Conservation (phyloP, 257 asterid species). For the Petunia secreta region DNA sequence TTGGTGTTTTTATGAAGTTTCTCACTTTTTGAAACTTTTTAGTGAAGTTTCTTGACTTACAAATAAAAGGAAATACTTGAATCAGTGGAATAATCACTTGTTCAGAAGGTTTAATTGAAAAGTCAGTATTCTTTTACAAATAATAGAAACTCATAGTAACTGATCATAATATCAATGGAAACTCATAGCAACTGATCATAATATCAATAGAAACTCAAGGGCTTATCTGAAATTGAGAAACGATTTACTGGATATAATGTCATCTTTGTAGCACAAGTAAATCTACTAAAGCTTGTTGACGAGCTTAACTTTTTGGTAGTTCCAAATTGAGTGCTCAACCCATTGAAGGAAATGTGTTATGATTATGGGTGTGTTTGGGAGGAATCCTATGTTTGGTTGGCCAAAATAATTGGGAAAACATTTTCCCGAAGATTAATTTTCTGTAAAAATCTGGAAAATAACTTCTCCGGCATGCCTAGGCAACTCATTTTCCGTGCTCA, state of each 20-base stretch:
- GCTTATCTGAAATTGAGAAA: slow-evolving; percentile 8
- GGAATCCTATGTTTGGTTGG: no score
- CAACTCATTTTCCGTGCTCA: no score
- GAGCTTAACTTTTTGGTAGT: slow-evolving; percentile 1
- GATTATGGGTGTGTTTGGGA: neutral
- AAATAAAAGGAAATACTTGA: neutral
- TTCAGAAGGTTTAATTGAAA: neutral
- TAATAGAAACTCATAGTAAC: slow-evolving; percentile 2
- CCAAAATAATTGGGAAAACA: no score
- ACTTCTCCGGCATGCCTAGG: no score
- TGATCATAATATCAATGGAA: neutral
- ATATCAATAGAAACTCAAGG: neutral
- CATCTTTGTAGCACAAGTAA: neutral
- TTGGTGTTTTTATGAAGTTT: neutral
- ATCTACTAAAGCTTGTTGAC: neutral
- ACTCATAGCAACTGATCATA: neutral
- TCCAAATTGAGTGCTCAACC: neutral
- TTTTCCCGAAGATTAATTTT: no score
- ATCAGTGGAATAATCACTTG: neutral
- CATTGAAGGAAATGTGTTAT: neutral
- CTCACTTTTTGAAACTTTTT: neutral
- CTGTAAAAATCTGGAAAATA: no score
- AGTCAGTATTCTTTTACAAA: neutral
- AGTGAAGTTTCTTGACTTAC: neutral
- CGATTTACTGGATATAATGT: neutral